phyloP scores from a whole-genome alignment of 441 rosid genomes.

The Kokia cookei region DNA sequence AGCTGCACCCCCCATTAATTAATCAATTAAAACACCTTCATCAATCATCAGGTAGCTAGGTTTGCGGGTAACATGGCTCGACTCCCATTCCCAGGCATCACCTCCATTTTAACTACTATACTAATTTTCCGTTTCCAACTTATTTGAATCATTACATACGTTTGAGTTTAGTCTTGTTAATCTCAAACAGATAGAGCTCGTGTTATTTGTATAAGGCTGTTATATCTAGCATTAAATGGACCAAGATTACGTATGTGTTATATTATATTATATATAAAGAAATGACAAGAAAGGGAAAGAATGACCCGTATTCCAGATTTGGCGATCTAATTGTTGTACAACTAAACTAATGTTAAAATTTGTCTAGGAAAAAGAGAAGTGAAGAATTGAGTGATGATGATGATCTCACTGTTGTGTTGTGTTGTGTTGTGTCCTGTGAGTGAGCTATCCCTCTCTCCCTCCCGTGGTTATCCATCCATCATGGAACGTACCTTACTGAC shows the following conservation, averaged over 20 bases:
- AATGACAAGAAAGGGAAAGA: not conserved
- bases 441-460: not conserved
- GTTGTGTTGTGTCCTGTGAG: not conserved
- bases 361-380: not conserved
- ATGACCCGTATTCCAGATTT: not conserved
- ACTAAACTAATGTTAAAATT: not conserved
- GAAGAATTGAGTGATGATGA: not conserved
- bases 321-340: not conserved
- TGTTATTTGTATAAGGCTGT: not conserved
- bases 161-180: too few relatives aligned
- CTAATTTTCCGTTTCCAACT: not conserved
- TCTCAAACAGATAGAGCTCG: not conserved
- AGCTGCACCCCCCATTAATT: not conserved
- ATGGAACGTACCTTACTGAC: slow-evolving; percentile 14
- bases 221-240: too few relatives aligned
- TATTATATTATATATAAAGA: not conserved
- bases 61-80: not conserved
- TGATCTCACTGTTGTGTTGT: slow-evolving; percentile 8
- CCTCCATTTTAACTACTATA: not conserved
- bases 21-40: not conserved
- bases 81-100: not conserved
- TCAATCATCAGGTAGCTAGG: not conserved
- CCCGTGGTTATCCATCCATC: not conserved
- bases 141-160: not conserved
- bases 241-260: too few relatives aligned